Conservation (phyloP, 2,329 filamentous ascomycete species). For the Talaromyces pinophilus region DNA sequence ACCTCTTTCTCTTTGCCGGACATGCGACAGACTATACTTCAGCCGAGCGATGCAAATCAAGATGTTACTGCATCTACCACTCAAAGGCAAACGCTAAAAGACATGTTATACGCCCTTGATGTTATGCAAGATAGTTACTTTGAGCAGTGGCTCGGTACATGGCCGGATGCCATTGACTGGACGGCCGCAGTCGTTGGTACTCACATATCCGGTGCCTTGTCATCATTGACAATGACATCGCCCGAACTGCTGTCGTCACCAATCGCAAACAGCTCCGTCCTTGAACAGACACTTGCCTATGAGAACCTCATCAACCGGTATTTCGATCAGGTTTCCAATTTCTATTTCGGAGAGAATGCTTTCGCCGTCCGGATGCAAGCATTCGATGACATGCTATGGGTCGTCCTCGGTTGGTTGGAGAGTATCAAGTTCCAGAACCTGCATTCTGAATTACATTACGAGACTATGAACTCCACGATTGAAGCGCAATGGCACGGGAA, state of each 20-base stretch:
- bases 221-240: constrained; percentile 64
- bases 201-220: constrained; percentile 71
- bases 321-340: constrained; percentile 73
- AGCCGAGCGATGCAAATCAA: background rate
- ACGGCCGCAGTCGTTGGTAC: constrained; percentile 83
- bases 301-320: constrained; percentile 82
- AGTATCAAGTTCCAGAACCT: constrained; percentile 71
- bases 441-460: constrained; percentile 67
- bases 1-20: constrained; percentile 11
- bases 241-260: constrained; percentile 35
- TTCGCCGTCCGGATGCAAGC: constrained; percentile 74
- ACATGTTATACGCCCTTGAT: constrained; percentile 64
- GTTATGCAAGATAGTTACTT: constrained; percentile 81
- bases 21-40: constrained; percentile 7
- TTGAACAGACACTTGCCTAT: constrained; percentile 47
- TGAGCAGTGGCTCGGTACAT: constrained; percentile 72
- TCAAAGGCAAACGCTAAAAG: constrained; percentile 31
- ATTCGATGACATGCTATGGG: constrained; percentile 94
- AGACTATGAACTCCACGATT: constrained; percentile 27
- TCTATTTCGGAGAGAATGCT: constrained; percentile 84
- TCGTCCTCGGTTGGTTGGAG: constrained; percentile 88
- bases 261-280: background rate
- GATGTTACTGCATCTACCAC: background rate
- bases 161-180: constrained; percentile 90
- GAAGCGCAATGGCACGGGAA: constrained; percentile 68